Conservation (phyloP, 2,329 filamentous ascomycete species). For the Blastomyces silverae region DNA sequence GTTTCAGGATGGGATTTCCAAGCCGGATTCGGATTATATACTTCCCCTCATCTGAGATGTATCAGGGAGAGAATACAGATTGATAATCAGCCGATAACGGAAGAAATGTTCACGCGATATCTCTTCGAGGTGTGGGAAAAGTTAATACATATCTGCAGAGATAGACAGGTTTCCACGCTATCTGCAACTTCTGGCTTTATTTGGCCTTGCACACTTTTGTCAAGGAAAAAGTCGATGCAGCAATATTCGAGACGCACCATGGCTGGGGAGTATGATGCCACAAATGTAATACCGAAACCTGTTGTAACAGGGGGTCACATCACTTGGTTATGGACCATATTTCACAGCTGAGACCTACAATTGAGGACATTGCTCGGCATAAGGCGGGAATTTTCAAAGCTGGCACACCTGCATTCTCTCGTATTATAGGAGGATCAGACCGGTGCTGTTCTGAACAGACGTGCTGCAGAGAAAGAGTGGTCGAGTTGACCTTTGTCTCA, state of each 20-base stretch:
- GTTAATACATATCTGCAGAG: slow-evolving; percentile 30
- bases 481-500: slow-evolving; percentile 42
- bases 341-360: slow-evolving; percentile 54
- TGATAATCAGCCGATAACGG: slow-evolving; percentile 27
- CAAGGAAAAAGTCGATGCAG: slow-evolving; percentile 54
- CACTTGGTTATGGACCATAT: slow-evolving; percentile 64
- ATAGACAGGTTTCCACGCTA: slow-evolving; percentile 32
- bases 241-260: slow-evolving; percentile 61
- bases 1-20: slow-evolving; percentile 27
- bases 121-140: slow-evolving; percentile 33
- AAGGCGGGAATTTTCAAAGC: slow-evolving; percentile 65
- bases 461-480: slow-evolving; percentile 51
- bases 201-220: slow-evolving; percentile 60
- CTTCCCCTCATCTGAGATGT: slow-evolving; percentile 28
- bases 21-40: slow-evolving; percentile 26
- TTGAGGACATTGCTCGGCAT: slow-evolving; percentile 65
- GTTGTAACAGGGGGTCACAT: slow-evolving; percentile 56
- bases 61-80: slow-evolving; percentile 38
- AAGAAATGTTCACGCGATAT: slow-evolving; percentile 24
- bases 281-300: slow-evolving; percentile 57
- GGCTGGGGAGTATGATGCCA: slow-evolving; percentile 64
- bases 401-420: slow-evolving; percentile 53
- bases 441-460: slow-evolving; percentile 42
- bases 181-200: slow-evolving; percentile 56
- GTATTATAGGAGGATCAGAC: slow-evolving; percentile 47